These are phyloP conservation scores for Fusarium dlaminii DNA, from an alignment of 2,329 filamentous ascomycete genomes.

Conservation along the genomic window DNA sequence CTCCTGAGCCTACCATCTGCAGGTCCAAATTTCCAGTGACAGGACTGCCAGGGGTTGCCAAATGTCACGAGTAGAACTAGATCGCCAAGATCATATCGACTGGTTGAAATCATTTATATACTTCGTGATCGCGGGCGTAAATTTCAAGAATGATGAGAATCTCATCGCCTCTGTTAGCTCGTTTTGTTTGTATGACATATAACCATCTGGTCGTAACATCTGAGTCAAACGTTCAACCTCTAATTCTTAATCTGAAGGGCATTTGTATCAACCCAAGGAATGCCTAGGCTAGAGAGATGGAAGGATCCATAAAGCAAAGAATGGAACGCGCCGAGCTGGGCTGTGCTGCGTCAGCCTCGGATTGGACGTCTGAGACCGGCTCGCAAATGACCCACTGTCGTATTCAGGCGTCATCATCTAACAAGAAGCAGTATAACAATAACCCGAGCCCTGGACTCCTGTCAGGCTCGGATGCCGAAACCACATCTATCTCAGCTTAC, in stretches of 20 bases:
- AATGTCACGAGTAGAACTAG: background rate
- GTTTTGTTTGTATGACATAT: background rate
- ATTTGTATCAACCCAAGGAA: background rate
- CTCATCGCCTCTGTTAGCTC: background rate
- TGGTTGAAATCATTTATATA: background rate
- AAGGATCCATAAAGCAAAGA: constrained; percentile 23
- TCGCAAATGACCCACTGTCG: constrained; percentile 26
- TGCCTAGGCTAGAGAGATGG: background rate
- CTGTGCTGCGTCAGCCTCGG: constrained; percentile 31
- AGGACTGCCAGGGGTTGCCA: constrained; percentile 15
- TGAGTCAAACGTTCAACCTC: background rate
- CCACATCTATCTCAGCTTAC: background rate
- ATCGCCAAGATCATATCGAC: background rate
- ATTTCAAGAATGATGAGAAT: background rate
- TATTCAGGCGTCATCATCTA: constrained; percentile 24
- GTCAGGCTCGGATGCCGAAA: background rate
- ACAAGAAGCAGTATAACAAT: background rate
- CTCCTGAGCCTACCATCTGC: constrained; percentile 35
- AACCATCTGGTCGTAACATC: no score
- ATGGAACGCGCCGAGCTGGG: constrained; percentile 23
- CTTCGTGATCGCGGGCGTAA: background rate
- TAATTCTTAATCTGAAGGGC: background rate
- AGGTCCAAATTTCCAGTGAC: constrained; percentile 44
- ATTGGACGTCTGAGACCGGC: constrained; percentile 15
- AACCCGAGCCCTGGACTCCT: background rate